phyloP scores from a whole-genome alignment of 148 eudicot genomes.

The Silene conica region DNA sequence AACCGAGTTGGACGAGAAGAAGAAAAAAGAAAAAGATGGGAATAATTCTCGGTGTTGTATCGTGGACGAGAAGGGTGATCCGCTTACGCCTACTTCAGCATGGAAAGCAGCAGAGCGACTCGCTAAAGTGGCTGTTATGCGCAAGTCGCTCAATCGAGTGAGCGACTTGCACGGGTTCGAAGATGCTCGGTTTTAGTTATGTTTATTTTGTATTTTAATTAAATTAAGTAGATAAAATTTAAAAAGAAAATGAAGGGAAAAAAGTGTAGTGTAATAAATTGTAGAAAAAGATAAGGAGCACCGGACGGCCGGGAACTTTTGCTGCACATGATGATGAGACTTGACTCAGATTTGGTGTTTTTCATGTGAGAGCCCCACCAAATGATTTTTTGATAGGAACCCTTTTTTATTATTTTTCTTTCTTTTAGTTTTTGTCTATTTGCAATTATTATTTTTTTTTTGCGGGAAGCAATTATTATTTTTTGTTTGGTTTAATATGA shows the following conservation, averaged over 20 bases:
- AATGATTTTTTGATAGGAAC: neutral
- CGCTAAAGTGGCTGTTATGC: constrained; percentile 90
- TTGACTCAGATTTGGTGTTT: constrained; percentile 17
- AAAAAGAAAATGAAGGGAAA: neutral
- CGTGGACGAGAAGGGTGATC: constrained; percentile 68
- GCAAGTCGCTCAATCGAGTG: constrained; percentile 72
- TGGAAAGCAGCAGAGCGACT: constrained; percentile 95
- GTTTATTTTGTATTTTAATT: neutral
- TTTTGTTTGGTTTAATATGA: neutral
- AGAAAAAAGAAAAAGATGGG: constrained; percentile 28
- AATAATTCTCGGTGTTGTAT: constrained; percentile 27
- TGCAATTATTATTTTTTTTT: neutral
- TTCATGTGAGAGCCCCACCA: neutral
- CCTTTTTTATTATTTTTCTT: neutral
- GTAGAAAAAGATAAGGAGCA: constrained; percentile 21
- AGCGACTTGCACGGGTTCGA: constrained; percentile 99
- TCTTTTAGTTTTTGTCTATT: neutral
- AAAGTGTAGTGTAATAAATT: constrained; percentile 14
- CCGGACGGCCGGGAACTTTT: constrained; percentile 31
- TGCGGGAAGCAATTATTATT: neutral
- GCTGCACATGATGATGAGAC: constrained; percentile 30
- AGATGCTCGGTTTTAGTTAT: constrained; percentile 71
- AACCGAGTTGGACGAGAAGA: constrained; percentile 25
- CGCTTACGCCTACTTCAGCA: constrained; percentile 88
- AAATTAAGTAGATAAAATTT: constrained; percentile 3